These are phyloP conservation scores for Dioszegia hungarica DNA, from an alignment of 768 basidiomycete species.

Conservation along the genomic window DNA sequence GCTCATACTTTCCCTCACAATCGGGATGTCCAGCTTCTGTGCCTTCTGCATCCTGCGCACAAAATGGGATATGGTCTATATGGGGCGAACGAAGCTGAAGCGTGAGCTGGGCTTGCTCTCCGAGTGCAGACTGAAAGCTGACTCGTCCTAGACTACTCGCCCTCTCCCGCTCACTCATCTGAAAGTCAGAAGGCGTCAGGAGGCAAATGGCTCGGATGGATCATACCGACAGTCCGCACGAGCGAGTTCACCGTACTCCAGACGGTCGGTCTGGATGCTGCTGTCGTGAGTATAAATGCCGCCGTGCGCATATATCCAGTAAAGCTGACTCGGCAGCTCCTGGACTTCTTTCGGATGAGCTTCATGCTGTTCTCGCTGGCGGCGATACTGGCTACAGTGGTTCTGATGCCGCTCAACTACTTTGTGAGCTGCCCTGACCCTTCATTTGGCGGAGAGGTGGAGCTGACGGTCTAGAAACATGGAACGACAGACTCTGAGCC, in stretches of 20 bases:
- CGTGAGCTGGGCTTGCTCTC: conserved; percentile 53
- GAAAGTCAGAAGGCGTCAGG: conserved; percentile 12
- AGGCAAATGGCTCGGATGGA: conserved; percentile 79
- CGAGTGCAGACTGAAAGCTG: not conserved
- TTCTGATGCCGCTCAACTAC: conserved; percentile 95
- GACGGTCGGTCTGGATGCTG: conserved; percentile 94
- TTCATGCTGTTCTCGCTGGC: conserved; percentile 86
- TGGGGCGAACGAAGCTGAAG: conserved; percentile 89
- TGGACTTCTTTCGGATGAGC: conserved; percentile 92
- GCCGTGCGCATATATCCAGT: too few species aligned
- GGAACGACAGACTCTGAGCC: conserved; percentile 52
- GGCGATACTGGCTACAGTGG: conserved; percentile 69
- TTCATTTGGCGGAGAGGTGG: not conserved
- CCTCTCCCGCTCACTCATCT: conserved; percentile 28
- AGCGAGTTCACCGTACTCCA: conserved; percentile 91
- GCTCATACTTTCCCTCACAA: conserved; percentile 65
- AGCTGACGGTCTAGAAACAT: conserved; percentile 32
- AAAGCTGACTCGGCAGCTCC: conserved; percentile 57
- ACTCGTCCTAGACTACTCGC: conserved; percentile 30
- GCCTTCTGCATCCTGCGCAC: conserved; percentile 84
- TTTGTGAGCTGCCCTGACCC: conserved; percentile 56
- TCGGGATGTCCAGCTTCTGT: conserved; percentile 76
- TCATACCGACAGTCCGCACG: conserved; percentile 80
- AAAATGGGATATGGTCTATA: conserved; percentile 82
- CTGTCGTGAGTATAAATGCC: conserved; percentile 81